phyloP scores from a whole-genome alignment of 495 filamentous ascomycete genomes.

The Niebla homalea region DNA sequence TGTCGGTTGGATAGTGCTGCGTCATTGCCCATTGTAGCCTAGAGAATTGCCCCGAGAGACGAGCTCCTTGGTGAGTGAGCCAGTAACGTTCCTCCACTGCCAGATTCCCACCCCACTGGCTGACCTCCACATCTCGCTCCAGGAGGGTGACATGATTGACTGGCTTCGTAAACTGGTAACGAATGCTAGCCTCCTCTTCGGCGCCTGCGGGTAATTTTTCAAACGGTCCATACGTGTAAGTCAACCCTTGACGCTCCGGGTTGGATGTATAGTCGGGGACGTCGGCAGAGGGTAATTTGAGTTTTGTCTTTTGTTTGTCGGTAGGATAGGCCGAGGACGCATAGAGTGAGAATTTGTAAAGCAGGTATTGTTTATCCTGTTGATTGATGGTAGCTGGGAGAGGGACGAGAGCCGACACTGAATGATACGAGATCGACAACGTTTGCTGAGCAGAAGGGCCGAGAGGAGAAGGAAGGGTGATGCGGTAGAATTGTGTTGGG shows the following conservation, averaged over 20 bases:
- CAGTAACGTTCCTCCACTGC: slow-evolving; percentile 90
- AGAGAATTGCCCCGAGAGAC: slow-evolving; percentile 71
- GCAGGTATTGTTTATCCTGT: slow-evolving; percentile 72
- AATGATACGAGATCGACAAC: slow-evolving; percentile 69
- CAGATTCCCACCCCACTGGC: slow-evolving; percentile 94
- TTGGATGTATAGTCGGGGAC: slow-evolving; percentile 78
- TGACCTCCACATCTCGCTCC: slow-evolving; percentile 86
- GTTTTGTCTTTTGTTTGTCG: slow-evolving; percentile 86
- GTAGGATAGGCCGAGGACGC: slow-evolving; percentile 68
- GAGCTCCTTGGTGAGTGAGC: slow-evolving; percentile 72
- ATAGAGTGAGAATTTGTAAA: slow-evolving; percentile 73
- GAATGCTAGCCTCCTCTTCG: slow-evolving; percentile 55
- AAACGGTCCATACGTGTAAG: slow-evolving; percentile 89
- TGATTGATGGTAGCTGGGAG: slow-evolving; percentile 72
- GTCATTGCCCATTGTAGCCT: slow-evolving; percentile 70
- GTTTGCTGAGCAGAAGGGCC: slow-evolving; percentile 65
- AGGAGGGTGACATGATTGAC: slow-evolving; percentile 60
- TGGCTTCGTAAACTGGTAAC: slow-evolving; percentile 93
- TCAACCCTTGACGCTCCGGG: slow-evolving; percentile 70
- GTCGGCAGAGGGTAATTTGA: slow-evolving; percentile 70
- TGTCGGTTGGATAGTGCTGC: slow-evolving; percentile 62
- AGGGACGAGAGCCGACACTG: slow-evolving; percentile 60
- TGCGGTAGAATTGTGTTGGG: slow-evolving; percentile 69
- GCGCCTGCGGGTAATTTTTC: slow-evolving; percentile 54
- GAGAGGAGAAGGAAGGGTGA: slow-evolving; percentile 63